phyloP scores from a whole-genome alignment of 1,284 basidiomycete genomes.

The Papiliotrema laurentii region DNA sequence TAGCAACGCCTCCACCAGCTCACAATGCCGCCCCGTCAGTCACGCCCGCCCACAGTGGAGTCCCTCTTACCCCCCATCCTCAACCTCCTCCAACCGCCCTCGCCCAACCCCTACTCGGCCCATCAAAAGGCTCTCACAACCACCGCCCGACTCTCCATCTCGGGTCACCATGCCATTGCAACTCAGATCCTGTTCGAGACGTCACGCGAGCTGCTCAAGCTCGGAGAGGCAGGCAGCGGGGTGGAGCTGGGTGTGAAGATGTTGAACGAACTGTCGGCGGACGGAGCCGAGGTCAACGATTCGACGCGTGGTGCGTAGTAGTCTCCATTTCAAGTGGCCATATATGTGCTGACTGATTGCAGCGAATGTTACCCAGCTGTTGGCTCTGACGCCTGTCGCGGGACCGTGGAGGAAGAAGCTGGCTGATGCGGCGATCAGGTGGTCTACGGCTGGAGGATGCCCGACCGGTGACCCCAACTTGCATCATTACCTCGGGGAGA shows the following conservation, averaged over 20 bases:
- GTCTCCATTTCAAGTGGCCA: not conserved
- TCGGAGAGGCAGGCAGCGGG: slow-evolving; percentile 79
- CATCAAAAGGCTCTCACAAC: slow-evolving; percentile 94
- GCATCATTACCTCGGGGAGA: slow-evolving; percentile 80
- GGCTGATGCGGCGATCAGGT: slow-evolving; percentile 52
- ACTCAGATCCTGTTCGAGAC: slow-evolving; percentile 84
- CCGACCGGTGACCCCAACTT: slow-evolving; percentile 79
- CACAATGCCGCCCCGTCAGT: slow-evolving; percentile 40
- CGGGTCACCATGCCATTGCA: slow-evolving; percentile 70
- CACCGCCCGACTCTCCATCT: slow-evolving; percentile 74
- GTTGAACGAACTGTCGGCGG: slow-evolving; percentile 72
- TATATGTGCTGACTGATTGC: not conserved
- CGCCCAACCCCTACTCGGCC: slow-evolving; percentile 70
- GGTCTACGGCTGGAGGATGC: slow-evolving; percentile 72
- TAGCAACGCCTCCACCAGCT: not conserved
- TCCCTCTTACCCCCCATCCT: slow-evolving; percentile 47
- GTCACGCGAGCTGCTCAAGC: slow-evolving; percentile 76
- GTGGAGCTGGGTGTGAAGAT: slow-evolving; percentile 73
- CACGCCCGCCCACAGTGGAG: slow-evolving; percentile 32
- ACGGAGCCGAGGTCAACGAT: slow-evolving; percentile 64
- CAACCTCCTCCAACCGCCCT: slow-evolving; percentile 26
- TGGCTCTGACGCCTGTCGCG: slow-evolving; percentile 46
- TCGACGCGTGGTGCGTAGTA: slow-evolving; percentile 56
- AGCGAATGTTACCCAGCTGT: slow-evolving; percentile 49
- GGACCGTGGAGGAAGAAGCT: slow-evolving; percentile 53